phyloP scores from a whole-genome alignment of 163 green algal genomes.

The Scenedesmus sp. region DNA sequence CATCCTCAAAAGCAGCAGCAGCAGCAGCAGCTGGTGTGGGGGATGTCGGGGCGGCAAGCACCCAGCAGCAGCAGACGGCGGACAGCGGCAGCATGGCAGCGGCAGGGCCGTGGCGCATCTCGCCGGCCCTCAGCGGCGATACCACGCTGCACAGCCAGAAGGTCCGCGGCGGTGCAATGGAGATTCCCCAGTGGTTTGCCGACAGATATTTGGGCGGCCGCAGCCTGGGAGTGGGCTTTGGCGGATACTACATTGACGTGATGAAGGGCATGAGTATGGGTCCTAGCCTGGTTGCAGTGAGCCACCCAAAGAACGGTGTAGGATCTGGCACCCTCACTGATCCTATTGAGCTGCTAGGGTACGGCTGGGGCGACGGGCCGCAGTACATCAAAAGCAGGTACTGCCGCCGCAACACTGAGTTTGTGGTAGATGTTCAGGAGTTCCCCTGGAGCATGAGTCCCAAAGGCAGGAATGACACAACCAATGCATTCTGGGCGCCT shows the following conservation, averaged over 20 bases:
- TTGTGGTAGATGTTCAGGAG: neutral
- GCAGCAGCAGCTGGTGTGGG: neutral
- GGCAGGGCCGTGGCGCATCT: neutral
- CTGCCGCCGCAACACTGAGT: neutral
- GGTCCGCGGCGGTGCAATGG: neutral
- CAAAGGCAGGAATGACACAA: neutral
- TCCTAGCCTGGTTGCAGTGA: neutral
- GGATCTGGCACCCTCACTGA: neutral
- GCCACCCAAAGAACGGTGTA: neutral
- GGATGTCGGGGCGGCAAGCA: neutral
- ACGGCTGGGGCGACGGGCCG: neutral
- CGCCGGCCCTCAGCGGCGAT: neutral
- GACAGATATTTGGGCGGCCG: neutral
- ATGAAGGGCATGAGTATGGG: conserved; percentile 6
- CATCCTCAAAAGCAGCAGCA: neutral
- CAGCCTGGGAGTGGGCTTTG: neutral
- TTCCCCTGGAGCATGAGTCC: neutral
- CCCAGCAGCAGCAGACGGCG: neutral
- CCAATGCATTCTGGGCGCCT: neutral
- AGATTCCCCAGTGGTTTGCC: neutral
- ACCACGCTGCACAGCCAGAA: neutral
- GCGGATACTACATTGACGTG: neutral
- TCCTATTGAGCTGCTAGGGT: neutral
- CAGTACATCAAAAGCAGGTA: neutral
- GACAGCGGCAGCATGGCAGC: neutral